phyloP scores from a whole-genome alignment of 2,329 filamentous ascomycete genomes.

The Alternaria sp. region DNA sequence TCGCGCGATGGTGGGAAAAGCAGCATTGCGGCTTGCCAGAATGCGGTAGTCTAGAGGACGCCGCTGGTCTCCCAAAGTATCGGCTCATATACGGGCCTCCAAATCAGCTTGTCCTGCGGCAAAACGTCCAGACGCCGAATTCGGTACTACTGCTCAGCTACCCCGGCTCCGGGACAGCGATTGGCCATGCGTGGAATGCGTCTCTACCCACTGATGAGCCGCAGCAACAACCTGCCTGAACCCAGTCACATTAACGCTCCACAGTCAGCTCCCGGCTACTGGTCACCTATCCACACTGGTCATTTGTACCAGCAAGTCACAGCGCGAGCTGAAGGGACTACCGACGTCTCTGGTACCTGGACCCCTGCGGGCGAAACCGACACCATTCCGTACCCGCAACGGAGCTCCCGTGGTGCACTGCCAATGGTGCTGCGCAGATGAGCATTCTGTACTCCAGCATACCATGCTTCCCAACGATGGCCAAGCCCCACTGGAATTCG shows the following conservation, averaged over 20 bases:
- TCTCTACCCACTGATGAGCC: constrained; percentile 35
- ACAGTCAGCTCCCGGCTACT: constrained; percentile 25
- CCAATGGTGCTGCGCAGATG: constrained; percentile 32
- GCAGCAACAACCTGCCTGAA: constrained; percentile 31
- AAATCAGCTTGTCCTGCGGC: constrained; percentile 32
- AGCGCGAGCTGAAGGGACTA: constrained; percentile 24
- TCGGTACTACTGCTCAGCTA: constrained; percentile 17
- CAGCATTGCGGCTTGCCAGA: constrained; percentile 1
- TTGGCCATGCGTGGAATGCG: constrained; percentile 29
- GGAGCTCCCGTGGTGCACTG: constrained; percentile 29
- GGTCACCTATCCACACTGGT: constrained; percentile 19
- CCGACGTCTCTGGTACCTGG: constrained; percentile 28
- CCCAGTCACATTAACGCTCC: constrained; percentile 27
- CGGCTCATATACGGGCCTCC: constrained; percentile 32
- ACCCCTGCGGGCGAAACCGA: constrained; percentile 32
- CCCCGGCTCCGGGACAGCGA: constrained; percentile 28
- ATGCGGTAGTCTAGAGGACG: constrained; percentile 16
- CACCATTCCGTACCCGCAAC: constrained; percentile 37
- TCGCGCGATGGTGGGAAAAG: constrained; percentile 19
- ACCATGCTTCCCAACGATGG: constrained; percentile 33
- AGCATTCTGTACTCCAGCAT: constrained; percentile 20
- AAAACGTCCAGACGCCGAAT: constrained; percentile 27
- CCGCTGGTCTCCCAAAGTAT: constrained; percentile 23
- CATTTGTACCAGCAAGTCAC: constrained; percentile 35
- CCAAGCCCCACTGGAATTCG: constrained; percentile 21